Conservation (phyloP, 106 monocot species). For the Chionographis japonica region DNA sequence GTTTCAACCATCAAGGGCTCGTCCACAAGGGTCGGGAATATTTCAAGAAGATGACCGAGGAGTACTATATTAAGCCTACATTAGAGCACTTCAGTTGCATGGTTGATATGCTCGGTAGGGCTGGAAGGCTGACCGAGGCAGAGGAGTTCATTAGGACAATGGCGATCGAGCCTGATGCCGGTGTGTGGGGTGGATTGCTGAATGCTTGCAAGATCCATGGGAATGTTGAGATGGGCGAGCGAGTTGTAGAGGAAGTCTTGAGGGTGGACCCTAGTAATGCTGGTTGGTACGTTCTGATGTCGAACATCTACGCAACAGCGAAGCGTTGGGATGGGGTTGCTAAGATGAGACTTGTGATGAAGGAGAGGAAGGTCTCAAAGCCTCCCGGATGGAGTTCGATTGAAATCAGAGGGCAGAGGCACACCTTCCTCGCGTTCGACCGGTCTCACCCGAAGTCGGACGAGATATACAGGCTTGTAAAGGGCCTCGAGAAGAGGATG, state of each 20-base stretch:
- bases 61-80: slow-evolving; percentile 25
- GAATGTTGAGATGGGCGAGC: slow-evolving; percentile 36
- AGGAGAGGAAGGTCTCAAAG: slow-evolving; percentile 22
- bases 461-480: slow-evolving; percentile 23
- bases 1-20: slow-evolving; percentile 39
- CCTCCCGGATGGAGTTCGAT: slow-evolving; percentile 37
- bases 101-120: slow-evolving; percentile 52
- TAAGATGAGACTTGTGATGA: slow-evolving; percentile 32
- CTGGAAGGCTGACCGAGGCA: slow-evolving; percentile 33
- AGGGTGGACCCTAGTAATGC: slow-evolving; percentile 27
- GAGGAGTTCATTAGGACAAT: slow-evolving; percentile 29
- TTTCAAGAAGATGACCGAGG: slow-evolving; percentile 33
- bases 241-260: slow-evolving; percentile 20
- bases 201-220: slow-evolving; percentile 39
- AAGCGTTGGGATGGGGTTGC: slow-evolving; percentile 31
- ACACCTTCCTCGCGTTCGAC: slow-evolving; percentile 30
- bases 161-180: slow-evolving; percentile 25
- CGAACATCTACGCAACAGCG: slow-evolving; percentile 36
- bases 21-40: slow-evolving; percentile 28
- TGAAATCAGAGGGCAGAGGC: slow-evolving; percentile 26
- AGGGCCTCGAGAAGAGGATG: slow-evolving; percentile 34
- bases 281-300: slow-evolving; percentile 43
- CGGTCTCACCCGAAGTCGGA: slow-evolving; percentile 19
- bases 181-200: slow-evolving; percentile 29
- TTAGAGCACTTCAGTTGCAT: slow-evolving; percentile 40